Percentiles rank a stretch among this genome's conserved stretches.
Conservation (phyloP, 306 rosid species). For the Pueraria montana region DNA sequence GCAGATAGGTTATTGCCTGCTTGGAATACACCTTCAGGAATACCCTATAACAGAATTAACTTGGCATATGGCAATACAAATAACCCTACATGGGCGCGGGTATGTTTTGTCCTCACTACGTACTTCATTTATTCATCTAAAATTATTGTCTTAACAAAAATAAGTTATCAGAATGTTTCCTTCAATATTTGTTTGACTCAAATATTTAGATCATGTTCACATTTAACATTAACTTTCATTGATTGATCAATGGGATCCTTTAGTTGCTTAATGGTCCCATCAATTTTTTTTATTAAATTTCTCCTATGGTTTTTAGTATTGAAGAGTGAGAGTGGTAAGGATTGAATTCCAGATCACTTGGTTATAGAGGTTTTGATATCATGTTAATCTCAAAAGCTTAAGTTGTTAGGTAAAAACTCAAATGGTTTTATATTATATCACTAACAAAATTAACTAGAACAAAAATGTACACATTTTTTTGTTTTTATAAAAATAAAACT, state of each 20-base stretch:
- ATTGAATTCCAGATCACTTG: too few species aligned
- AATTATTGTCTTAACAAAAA: background rate
- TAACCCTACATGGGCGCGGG: constrained; percentile 71
- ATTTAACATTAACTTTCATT: background rate
- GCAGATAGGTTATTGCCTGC: constrained; percentile 78
- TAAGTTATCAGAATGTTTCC: background rate
- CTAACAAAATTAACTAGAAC: too few species aligned
- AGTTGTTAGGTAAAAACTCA: too few species aligned
- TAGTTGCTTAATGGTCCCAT: constrained; percentile 7
- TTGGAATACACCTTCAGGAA: constrained; percentile 78
- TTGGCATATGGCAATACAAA: constrained; percentile 60
- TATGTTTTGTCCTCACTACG: constrained; percentile 42
- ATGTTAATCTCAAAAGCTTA: too few species aligned
- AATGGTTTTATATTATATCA: too few species aligned
- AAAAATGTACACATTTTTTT: too few species aligned
- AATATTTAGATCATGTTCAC: constrained; percentile 8
- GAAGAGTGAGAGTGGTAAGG: too few species aligned
- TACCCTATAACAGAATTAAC: constrained; percentile 72
- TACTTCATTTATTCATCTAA: constrained; percentile 26
- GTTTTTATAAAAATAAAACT: too few species aligned
- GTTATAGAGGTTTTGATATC: too few species aligned
- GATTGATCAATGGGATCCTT: background rate
- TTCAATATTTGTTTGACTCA: background rate
- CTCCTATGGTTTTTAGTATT: too few species aligned
- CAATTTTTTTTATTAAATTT: background rate